Base-by-base conservation (phyloP, 2,329 filamentous ascomycete species). In the Mariannaea elegans region DNA sequence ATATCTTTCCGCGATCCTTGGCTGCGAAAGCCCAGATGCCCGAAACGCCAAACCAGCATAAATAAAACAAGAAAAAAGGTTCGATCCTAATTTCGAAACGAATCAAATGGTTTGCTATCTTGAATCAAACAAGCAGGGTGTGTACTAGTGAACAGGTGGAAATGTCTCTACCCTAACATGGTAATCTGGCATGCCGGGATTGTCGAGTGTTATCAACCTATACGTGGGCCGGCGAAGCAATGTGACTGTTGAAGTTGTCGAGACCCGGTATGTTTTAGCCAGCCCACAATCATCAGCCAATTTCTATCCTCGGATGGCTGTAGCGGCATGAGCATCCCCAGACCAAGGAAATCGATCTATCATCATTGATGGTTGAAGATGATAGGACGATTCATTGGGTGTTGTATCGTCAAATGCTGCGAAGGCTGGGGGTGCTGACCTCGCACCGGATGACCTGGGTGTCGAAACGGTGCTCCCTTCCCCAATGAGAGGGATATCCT, bases 341-440 rank as follows among this genome's bases (percentile, higher is more conserved):
- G 76, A 75, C 72, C 75, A 79, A 47, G 81, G 82, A 63, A 84
- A 85, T 53, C 78, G 80, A 59, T 83, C 79, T 34, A 72, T 62
- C 48, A 67, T 54, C 69, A 77, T 75, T 65, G 78, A 65, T 59
- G 77, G 77, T 64, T 81, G 77, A 56, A 72, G 66, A 62, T 78
- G 71, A 39, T 65, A 81, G 31, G 76, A 68, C 51, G 75, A 73
- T 50, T 80, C 80, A 66, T 72, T 75, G 54, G 80, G 71, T 51
- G 79, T 75, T 63, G 82, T 81, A 76, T 79, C 80, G 68, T 83
- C 76, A 66, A 80, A 77, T 46, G 80, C 74, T 51, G 78, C 73
- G 64, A 85, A 81, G 57, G 75, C 71, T 42, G 83, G 77, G 13
- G 81, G 78, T 38, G 82, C 77, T 27, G 83, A 81, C 45, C 72